These are phyloP conservation scores for Tympanopsis confertula DNA, from an alignment of 2,329 filamentous ascomycete species.

Conservation along the genomic window DNA sequence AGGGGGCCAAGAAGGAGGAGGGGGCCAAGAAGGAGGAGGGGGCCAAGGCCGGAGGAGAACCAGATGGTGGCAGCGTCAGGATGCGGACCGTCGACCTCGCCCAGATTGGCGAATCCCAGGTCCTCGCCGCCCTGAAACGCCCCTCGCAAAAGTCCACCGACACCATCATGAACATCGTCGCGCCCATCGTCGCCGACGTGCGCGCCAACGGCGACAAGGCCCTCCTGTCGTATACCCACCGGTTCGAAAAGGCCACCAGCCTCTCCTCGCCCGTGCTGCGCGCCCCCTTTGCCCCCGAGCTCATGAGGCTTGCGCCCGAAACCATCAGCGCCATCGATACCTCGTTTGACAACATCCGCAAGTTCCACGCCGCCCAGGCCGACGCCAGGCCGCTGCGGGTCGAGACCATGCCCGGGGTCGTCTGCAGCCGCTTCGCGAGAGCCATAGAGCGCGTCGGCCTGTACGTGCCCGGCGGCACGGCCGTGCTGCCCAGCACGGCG, in stretches of 20 bases:
- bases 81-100: conserved; percentile 72
- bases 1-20: conserved; percentile 25
- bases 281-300: conserved; percentile 71
- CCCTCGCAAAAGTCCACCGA: conserved; percentile 94
- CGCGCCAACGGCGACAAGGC: conserved; percentile 75
- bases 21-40: too few species aligned
- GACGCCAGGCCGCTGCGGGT: conserved; percentile 73
- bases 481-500: conserved; percentile 90
- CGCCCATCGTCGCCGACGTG: conserved; percentile 83
- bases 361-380: conserved; percentile 85
- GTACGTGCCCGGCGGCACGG: conserved; percentile 91
- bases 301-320: conserved; percentile 78
- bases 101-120: conserved; percentile 48
- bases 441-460: conserved; percentile 93
- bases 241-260: conserved; percentile 91
- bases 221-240: conserved; percentile 86
- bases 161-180: conserved; percentile 79
- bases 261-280: conserved; percentile 79
- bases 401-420: conserved; percentile 94
- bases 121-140: conserved; percentile 67
- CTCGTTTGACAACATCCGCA: conserved; percentile 86
- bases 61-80: conserved; percentile 44
- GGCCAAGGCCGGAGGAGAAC: conserved; percentile 21
- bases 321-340: conserved; percentile 86
- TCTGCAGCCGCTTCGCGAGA: conserved; percentile 83